phyloP scores from a whole-genome alignment of 495 filamentous ascomycete species.

The Aspergillus affinis region DNA sequence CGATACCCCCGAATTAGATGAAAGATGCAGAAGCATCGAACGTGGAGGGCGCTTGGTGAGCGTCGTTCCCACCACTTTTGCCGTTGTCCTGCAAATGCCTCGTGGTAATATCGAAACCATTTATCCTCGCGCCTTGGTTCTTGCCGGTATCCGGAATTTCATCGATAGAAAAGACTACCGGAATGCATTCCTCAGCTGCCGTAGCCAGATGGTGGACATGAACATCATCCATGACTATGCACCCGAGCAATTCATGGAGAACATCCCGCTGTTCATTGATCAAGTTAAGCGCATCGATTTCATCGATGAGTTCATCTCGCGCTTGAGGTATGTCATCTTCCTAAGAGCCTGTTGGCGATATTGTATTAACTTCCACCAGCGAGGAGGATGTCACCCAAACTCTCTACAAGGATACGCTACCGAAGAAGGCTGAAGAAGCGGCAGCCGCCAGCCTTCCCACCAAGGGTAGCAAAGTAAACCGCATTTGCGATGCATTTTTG shows the following conservation, averaged over 20 bases:
- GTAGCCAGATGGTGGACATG: slow-evolving; percentile 93
- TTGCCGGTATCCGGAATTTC: slow-evolving; percentile 79
- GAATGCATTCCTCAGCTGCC: slow-evolving; percentile 80
- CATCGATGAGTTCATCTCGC: slow-evolving; percentile 90
- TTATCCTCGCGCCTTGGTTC: slow-evolving; percentile 85
- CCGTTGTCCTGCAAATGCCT: slow-evolving; percentile 86
- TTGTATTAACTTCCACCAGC: slow-evolving; percentile 41
- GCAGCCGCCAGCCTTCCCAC: slow-evolving; percentile 8
- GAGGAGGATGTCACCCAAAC: slow-evolving; percentile 93
- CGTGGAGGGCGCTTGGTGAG: slow-evolving; percentile 83
- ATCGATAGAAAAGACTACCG: slow-evolving; percentile 79
- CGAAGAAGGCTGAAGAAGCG: slow-evolving; percentile 25
- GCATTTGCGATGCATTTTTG: slow-evolving; percentile 84
- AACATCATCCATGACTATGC: slow-evolving; percentile 96
- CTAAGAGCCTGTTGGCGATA: background rate
- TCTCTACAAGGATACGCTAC: slow-evolving; percentile 84
- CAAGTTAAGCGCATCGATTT: slow-evolving; percentile 83
- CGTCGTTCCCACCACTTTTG: slow-evolving; percentile 83
- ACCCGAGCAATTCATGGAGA: slow-evolving; percentile 76
- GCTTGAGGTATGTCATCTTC: slow-evolving; percentile 62
- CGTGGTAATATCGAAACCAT: slow-evolving; percentile 95
- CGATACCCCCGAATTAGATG: slow-evolving; percentile 89
- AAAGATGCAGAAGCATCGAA: slow-evolving; percentile 89
- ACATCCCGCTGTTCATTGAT: slow-evolving; percentile 73
- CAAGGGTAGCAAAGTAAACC: slow-evolving; percentile 70